Evolutionary conservation across 805 yeast genomes (phyloP), one percentile per base, ranked within the genome.

Genomic region (Ogataea minuta): DNA sequence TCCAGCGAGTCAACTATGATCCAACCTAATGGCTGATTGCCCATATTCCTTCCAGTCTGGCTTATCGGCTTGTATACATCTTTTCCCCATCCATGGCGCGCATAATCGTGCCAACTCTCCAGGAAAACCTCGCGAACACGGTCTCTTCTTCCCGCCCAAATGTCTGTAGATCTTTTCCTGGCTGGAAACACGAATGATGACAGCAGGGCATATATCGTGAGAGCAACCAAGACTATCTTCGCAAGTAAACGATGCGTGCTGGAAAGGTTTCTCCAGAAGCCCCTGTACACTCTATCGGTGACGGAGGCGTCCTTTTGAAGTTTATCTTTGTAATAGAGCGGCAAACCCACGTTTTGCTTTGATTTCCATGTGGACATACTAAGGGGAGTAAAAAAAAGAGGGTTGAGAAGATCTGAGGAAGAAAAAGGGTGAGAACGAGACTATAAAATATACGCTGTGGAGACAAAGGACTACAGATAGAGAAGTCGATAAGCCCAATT

Each of bases 1-100:
- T 90, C 97, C 36, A 90, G 63, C 1, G 91, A 73, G 60, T 89
- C 96, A 4, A 90, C 93, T 53, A 89, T 81, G 57, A 89, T 84
- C 96, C 96, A 89, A 2, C 97, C 97, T 48, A 90, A 62, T 1
- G 96, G 96, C 37, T 70, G 50, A 4, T 80, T 77, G 4, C 91
- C 89, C 88, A 87, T 84, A 56, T 87, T 84, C 41, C 74, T 67
- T 16, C 84, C 86, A 1, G 51, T 60, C 35, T 78, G 74, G 6
- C 73, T 59, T n/a, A 84, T 54, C 0, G 96, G 96, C 28, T 70
- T 68, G 54, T 83, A 89, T 1, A 80, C 76, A 57, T 89, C 97
- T 43, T 69, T 71, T 6, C 96, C 96, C 90, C 95, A 87, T 0
- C 84, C 96, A 54, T 84, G 70, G 19, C 68, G 63, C 36, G 76